Evolutionary conservation across 768 basidiomycete genomes (phyloP).

Genomic region (Chlorophyllum brunneum): DNA sequence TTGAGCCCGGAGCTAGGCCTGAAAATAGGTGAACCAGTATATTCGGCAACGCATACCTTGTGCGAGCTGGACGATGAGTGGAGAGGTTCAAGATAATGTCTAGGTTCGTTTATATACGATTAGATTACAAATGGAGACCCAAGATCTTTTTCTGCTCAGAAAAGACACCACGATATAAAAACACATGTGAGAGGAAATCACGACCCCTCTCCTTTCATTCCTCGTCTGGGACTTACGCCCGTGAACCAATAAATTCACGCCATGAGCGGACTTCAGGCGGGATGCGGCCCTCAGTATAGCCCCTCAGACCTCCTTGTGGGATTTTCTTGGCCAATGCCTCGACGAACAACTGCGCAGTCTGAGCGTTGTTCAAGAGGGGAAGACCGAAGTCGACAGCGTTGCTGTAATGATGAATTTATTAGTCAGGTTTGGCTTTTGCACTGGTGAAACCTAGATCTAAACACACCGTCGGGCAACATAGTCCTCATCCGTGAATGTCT

Average conservation of each 20-base stretch:
- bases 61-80: neutral
- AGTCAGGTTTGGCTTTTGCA: conserved; percentile 4
- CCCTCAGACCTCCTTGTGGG: conserved; percentile 69
- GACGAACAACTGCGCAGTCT: conserved; percentile 86
- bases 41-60: too few species aligned
- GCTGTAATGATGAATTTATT: conserved; percentile 31
- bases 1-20: conserved; percentile 17
- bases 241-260: conserved; percentile 81
- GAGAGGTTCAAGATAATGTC: too few species aligned
- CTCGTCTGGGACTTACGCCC: conserved; percentile 38
- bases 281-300: conserved; percentile 83
- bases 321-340: conserved; percentile 84
- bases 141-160: neutral
- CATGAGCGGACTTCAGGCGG: conserved; percentile 91
- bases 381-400: conserved; percentile 97
- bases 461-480: conserved; percentile 89
- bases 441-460: conserved; percentile 4
- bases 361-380: conserved; percentile 86
- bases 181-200: neutral
- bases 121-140: neutral
- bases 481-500: conserved; percentile 81
- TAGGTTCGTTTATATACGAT: too few species aligned
- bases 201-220: neutral
- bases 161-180: too few species aligned
- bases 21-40: neutral